Conservation (phyloP, 2,329 filamentous ascomycete species). For the Penicillium sp. region DNA sequence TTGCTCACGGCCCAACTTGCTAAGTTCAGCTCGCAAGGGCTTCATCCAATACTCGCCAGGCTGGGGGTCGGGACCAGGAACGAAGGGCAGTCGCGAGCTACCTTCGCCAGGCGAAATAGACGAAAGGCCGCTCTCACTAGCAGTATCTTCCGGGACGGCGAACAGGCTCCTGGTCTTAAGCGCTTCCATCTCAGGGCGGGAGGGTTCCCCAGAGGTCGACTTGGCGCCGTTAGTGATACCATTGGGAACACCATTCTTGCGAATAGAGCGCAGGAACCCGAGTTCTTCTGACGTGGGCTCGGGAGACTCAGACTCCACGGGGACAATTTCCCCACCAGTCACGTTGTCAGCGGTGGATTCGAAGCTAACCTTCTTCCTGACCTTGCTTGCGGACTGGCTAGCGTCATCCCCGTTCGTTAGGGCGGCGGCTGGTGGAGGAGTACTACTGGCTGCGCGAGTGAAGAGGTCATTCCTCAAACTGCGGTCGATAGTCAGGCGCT, state of each 20-base stretch:
- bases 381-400: conserved; percentile 37
- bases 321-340: conserved; percentile 58
- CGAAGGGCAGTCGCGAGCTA: conserved; percentile 34
- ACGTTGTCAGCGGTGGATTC: conserved; percentile 58
- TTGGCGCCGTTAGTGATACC: conserved; percentile 42
- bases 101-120: conserved; percentile 40
- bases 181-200: conserved; percentile 70
- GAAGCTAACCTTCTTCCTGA: conserved; percentile 88
- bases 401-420: conserved; percentile 49
- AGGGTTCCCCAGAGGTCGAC: conserved; percentile 35
- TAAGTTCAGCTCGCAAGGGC: conserved; percentile 75
- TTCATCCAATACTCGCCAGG: conserved; percentile 87
- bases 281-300: conserved; percentile 64
- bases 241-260: conserved; percentile 53
- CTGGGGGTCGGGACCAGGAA: conserved; percentile 53
- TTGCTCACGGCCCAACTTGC: conserved; percentile 78
- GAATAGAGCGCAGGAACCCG: conserved; percentile 63
- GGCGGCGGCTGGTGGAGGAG: conserved; percentile 31
- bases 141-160: conserved; percentile 69
- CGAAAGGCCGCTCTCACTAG: conserved; percentile 37
- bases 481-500: conserved; percentile 91
- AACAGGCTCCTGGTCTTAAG: conserved; percentile 76
- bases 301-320: conserved; percentile 54
- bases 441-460: conserved; percentile 41
- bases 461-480: conserved; percentile 73